phyloP scores from a whole-genome alignment of 352 stramenopile genomes.

The Phytophthora megakarya region DNA sequence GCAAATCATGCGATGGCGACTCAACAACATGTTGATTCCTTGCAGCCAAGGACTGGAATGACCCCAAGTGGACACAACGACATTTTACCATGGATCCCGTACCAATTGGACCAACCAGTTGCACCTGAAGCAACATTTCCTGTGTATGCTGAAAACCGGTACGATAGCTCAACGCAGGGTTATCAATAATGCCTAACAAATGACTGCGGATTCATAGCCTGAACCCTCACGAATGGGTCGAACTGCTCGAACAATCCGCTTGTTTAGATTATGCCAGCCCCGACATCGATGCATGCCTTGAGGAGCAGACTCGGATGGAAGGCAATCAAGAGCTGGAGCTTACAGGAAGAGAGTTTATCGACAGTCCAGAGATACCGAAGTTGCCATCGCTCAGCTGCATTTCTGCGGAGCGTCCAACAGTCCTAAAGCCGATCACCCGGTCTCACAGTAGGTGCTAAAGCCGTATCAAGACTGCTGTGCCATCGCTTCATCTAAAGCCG shows the following conservation, averaged over 20 bases:
- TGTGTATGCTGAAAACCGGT: slow-evolving; percentile 31
- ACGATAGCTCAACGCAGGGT: background rate
- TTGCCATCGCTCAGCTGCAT: slow-evolving; percentile 28
- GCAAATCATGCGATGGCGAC: slow-evolving; percentile 10
- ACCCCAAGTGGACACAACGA: slow-evolving; percentile 29
- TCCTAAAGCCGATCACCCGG: slow-evolving; percentile 14
- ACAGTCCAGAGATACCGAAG: slow-evolving; percentile 49
- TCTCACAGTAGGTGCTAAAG: slow-evolving; percentile 30
- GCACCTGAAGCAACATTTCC: slow-evolving; percentile 15
- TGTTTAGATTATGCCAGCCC: slow-evolving; percentile 72
- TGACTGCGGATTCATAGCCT: slow-evolving; percentile 21
- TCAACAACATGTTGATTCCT: slow-evolving; percentile 13
- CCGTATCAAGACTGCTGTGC: background rate
- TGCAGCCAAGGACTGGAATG: slow-evolving; percentile 30
- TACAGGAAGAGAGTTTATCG: slow-evolving; percentile 64
- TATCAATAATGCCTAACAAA: background rate
- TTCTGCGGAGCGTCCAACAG: slow-evolving; percentile 14
- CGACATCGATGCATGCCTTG: slow-evolving; percentile 56
- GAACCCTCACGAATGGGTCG: slow-evolving; percentile 53
- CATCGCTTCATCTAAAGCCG: slow-evolving; percentile 3
- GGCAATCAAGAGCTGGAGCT: slow-evolving; percentile 71
- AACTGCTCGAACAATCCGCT: slow-evolving; percentile 50
- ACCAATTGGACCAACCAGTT: slow-evolving; percentile 18
- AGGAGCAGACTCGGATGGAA: slow-evolving; percentile 38
- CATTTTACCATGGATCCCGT: slow-evolving; percentile 25